Evolutionary conservation across 1,284 basidiomycete species (phyloP), one percentile per base, ranked within the genome.

Genomic region (Phylloboletellus chloephorus): DNA sequence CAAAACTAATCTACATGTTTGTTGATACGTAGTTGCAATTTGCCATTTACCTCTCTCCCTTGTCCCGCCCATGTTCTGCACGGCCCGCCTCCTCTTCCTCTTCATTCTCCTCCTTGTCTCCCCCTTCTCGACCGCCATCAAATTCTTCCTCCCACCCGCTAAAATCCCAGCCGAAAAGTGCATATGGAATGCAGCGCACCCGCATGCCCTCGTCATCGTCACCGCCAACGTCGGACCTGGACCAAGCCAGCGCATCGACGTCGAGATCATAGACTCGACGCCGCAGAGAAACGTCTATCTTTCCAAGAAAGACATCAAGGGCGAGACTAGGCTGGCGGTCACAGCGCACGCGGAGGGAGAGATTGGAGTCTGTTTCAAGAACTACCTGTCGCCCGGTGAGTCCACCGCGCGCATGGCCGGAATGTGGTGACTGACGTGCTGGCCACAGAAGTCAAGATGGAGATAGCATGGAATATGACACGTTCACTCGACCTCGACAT

Each of bases 301-400:
- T 52, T 82, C 78, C 58, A 98, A 98, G 71, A 83, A 74, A 65
- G 80, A 79, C 41, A 87, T 98, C 56, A 85, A 82, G 45, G 88
- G 80, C 7, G 95, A 98, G 73, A 91, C 93, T 13, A 74, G 95
- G 50, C 73, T 98, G 48, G 96, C 95, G 4, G 79, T 98, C 54
- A 98, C 95, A 12, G 87, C 93, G 10, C 95, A 98, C 65, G 78
- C 82, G 22, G 88, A 94, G 38, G 93, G 90, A 3, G 93, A 98
- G 59, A 79, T 98, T 5, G 95, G 95, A 1, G 92, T 98, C 2
- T 98, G 95, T 69, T 80, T 98, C 60, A 85, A 72, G 61, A 98
- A 98, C 61, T 70, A 75, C 37, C 58, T 92, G 39, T 78, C 83
- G 36, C 66, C 74, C 41, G 72, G 89, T 91, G 52, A 52, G 84